Conservation (phyloP, 2,329 filamentous ascomycete species). For the Rhynchosporium graminicola region DNA sequence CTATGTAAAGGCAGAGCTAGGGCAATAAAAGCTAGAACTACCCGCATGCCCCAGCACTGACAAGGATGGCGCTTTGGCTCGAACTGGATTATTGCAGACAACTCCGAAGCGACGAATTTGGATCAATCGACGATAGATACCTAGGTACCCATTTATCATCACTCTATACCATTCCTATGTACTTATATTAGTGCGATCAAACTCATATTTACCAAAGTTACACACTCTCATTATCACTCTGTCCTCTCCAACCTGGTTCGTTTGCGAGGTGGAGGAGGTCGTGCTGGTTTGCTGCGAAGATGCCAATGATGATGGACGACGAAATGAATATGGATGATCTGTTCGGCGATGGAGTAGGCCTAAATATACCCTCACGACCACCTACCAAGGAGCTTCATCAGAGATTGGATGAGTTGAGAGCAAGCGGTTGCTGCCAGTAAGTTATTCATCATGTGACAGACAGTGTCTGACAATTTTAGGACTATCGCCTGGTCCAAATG, state of each 20-base stretch:
- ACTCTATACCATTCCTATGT: neutral
- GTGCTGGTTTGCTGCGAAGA: slow-evolving; percentile 29
- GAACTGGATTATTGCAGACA: slow-evolving; percentile 4
- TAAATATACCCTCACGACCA: slow-evolving; percentile 54
- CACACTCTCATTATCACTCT: neutral
- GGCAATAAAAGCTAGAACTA: neutral
- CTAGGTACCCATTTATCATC: neutral
- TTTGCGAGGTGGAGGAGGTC: neutral
- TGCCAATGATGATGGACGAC: slow-evolving; percentile 57
- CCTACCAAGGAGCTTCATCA: slow-evolving; percentile 68
- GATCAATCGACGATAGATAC: too few relatives aligned
- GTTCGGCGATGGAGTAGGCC: slow-evolving; percentile 69
- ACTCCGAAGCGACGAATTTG: neutral
- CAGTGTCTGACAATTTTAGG: slow-evolving; percentile 47
- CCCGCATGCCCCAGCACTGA: slow-evolving; percentile 1
- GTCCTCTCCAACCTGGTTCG: too few relatives aligned
- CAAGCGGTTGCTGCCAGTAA: slow-evolving; percentile 80
- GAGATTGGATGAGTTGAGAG: slow-evolving; percentile 74
- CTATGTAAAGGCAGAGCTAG: neutral
- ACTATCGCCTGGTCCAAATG: slow-evolving; percentile 84
- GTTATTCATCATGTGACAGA: slow-evolving; percentile 40
- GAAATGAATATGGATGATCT: slow-evolving; percentile 67
- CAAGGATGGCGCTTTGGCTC: neutral
- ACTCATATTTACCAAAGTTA: too few relatives aligned
- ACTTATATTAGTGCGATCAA: too few relatives aligned